Evolutionary conservation across 2,329 filamentous ascomycete species (phyloP).

Genomic region (Monosporascus cannonballus): DNA sequence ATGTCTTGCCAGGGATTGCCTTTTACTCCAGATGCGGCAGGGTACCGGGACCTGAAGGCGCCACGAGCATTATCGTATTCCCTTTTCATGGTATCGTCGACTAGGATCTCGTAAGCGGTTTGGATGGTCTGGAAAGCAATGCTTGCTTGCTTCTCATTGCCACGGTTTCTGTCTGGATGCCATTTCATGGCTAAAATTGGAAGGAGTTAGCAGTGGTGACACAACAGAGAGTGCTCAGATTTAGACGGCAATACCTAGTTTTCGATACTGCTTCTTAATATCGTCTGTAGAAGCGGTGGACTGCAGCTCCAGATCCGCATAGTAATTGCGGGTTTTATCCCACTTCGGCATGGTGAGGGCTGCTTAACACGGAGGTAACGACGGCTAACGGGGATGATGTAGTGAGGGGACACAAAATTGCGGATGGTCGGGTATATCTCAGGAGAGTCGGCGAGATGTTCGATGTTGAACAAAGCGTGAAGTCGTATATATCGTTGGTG

Average conservation of each 20-base stretch:
- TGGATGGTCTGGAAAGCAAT: slow-evolving; percentile 83
- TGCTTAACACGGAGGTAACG: slow-evolving; percentile 5
- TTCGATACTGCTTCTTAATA: slow-evolving; percentile 81
- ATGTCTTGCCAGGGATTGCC: slow-evolving; percentile 53
- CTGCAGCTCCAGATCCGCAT: slow-evolving; percentile 72
- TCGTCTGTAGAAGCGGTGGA: slow-evolving; percentile 64
- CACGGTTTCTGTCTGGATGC: slow-evolving; percentile 85
- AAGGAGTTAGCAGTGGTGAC: slow-evolving; percentile 18
- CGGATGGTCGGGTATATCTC: too few species aligned
- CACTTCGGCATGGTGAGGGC: slow-evolving; percentile 57
- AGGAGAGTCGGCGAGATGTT: too few species aligned
- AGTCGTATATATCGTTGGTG: too few species aligned
- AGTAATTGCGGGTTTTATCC: slow-evolving; percentile 70
- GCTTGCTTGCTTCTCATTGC: slow-evolving; percentile 72
- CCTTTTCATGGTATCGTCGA: slow-evolving; percentile 41
- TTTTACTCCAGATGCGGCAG: slow-evolving; percentile 46
- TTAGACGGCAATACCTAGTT: slow-evolving; percentile 55
- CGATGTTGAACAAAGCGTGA: too few species aligned
- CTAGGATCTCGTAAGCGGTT: slow-evolving; percentile 71
- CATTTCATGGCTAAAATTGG: slow-evolving; percentile 63
- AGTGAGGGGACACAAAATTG: background rate
- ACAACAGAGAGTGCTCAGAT: background rate
- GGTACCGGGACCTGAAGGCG: slow-evolving; percentile 31
- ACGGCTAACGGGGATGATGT: slow-evolving; percentile 3
- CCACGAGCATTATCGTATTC: slow-evolving; percentile 47